Base-by-base conservation (phyloP, 2,329 filamentous ascomycete species). In the Boeremia lycopersici region DNA sequence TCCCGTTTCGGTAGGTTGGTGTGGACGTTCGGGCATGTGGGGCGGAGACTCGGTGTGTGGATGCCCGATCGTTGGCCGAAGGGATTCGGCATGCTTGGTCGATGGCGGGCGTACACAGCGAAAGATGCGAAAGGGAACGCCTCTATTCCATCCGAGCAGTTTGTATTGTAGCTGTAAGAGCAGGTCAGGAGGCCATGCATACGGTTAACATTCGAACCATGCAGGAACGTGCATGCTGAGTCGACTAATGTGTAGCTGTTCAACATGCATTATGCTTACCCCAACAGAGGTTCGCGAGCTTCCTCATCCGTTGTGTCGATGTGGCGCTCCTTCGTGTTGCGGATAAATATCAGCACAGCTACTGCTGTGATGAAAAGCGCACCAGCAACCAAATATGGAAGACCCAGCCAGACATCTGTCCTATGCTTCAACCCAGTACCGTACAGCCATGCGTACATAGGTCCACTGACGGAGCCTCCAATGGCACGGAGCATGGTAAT, bases 401-500 rank as follows among this genome's bases (percentile, higher is more conserved):
- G 33, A 3, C 60, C 60, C 2, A 60, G 34, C 55, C 55, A 58
- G 7, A 13, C 19, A 11, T 49, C 47, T 0, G 33, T 36, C 26
- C 31, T 30, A 0, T 57, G 35, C 35, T 29, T 43, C 26, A 62
- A 17, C 2, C 53, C 63, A 2, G 47, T 48, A 23, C 39, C 38
- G 33, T 65, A 65, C 9, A 65, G 28, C 43, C 48, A 59, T 13
- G 63, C 61, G 33, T 61, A 63, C 10, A 65, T 49, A 1, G 63
- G 63, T 9, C 63, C 63, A 17, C 59, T 61, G 29, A 61, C 25
- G 1, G 63, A 63, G 0, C 59, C 61, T 2, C 63, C 63, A 33
- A 63, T 61, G 8, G 59, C 59, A 1, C 63, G 45, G 8, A 63
- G 17, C 57, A 65, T 63, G 3, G 63, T 65, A 7, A 65, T 62